These are phyloP conservation scores for Claviceps arundinis DNA, from an alignment of 2,329 filamentous ascomycete genomes.

Conservation along the genomic window DNA sequence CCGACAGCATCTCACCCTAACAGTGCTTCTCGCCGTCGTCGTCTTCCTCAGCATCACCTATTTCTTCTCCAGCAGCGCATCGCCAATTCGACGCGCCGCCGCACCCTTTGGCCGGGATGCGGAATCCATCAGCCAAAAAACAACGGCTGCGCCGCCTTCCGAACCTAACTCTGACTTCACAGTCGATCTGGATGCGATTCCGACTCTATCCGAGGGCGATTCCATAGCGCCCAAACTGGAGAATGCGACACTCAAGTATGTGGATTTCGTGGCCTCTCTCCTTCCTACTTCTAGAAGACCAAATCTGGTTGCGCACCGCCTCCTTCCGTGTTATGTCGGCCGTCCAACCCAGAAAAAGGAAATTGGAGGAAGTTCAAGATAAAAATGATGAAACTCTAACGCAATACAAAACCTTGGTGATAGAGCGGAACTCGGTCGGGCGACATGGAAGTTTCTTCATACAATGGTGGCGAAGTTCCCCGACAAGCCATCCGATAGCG, in stretches of 20 bases:
- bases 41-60: constrained; percentile 46
- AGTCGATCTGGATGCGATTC: constrained; percentile 28
- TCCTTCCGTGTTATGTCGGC: neutral
- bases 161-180: constrained; percentile 16
- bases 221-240: constrained; percentile 71
- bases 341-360: too few species aligned
- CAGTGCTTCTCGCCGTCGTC: constrained; percentile 40
- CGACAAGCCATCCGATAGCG: constrained; percentile 48
- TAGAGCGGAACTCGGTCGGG: constrained; percentile 52
- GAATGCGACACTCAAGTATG: constrained; percentile 67
- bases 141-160: constrained; percentile 3
- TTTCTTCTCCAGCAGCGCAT: constrained; percentile 35
- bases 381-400: neutral
- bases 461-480: constrained; percentile 60
- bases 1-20: constrained; percentile 37
- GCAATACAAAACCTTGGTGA: constrained; percentile 1
- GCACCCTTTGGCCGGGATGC: constrained; percentile 7
- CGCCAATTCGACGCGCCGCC: neutral
- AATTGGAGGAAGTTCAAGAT: neutral
- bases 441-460: constrained; percentile 58
- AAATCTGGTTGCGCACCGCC: neutral
- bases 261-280: neutral
- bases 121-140: neutral
- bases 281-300: neutral
- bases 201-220: constrained; percentile 47